phyloP scores from a whole-genome alignment of 192 early-diverging fungal genomes.

The Umbelopsis sp. region DNA sequence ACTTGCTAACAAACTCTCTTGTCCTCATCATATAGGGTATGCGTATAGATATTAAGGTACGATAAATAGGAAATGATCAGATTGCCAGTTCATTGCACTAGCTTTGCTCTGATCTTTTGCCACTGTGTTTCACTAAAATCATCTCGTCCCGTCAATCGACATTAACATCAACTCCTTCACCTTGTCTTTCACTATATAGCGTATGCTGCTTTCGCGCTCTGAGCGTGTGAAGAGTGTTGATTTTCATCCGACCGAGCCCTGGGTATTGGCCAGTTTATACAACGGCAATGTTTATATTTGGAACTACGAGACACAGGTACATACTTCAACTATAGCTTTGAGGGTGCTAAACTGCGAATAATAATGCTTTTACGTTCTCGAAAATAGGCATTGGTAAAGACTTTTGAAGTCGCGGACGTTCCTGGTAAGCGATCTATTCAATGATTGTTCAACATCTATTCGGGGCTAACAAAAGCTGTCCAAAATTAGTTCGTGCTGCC shows the following conservation, averaged over 20 bases:
- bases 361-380: not conserved
- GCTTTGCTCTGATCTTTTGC: not conserved
- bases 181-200: conserved; percentile 32
- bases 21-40: not conserved
- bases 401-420: conserved; percentile 93
- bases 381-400: conserved; percentile 87
- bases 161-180: not conserved
- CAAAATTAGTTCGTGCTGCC: conserved; percentile 86
- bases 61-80: not conserved
- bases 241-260: conserved; percentile 98
- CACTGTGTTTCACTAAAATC: not conserved
- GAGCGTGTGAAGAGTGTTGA: conserved; percentile 98
- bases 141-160: not conserved
- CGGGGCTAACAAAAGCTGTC: not conserved
- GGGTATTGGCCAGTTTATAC: conserved; percentile 96
- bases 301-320: conserved; percentile 97
- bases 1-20: not conserved
- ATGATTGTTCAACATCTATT: not conserved
- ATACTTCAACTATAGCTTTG: not conserved
- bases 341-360: not conserved
- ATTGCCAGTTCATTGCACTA: not conserved
- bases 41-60: conserved; percentile 22
- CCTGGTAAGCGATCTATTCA: conserved; percentile 62
- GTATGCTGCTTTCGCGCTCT: conserved; percentile 73
- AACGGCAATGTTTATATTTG: conserved; percentile 95